phyloP scores from a whole-genome alignment of 2,329 filamentous ascomycete genomes.

The Annulohypoxylon truncatum region DNA sequence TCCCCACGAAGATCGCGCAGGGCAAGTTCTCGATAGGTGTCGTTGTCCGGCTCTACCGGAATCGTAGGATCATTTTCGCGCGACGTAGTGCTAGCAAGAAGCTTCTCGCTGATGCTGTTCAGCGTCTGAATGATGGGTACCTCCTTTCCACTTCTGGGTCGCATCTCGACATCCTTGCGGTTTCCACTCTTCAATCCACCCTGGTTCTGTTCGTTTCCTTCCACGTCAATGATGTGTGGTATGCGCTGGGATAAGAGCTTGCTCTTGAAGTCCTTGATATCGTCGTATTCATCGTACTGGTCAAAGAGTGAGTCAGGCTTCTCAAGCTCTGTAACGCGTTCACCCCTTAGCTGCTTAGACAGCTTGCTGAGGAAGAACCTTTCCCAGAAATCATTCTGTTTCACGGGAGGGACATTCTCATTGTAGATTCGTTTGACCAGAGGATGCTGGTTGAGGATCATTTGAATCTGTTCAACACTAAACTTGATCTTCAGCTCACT shows the following conservation, averaged over 20 bases:
- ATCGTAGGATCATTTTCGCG: slow-evolving; percentile 76
- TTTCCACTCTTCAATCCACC: slow-evolving; percentile 86
- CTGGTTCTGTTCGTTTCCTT: slow-evolving; percentile 94
- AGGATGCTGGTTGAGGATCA: slow-evolving; percentile 94
- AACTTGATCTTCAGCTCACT: slow-evolving; percentile 84
- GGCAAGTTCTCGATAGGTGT: slow-evolving; percentile 78
- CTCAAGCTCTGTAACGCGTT: slow-evolving; percentile 84
- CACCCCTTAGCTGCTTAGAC: slow-evolving; percentile 90
- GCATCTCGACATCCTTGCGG: slow-evolving; percentile 89
- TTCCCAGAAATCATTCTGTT: slow-evolving; percentile 88
- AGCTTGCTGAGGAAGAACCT: slow-evolving; percentile 92
- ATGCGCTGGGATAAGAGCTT: slow-evolving; percentile 73
- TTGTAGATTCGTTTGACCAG: slow-evolving; percentile 91
- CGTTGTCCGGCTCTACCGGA: slow-evolving; percentile 75
- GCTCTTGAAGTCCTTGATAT: slow-evolving; percentile 64
- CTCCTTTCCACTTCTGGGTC: slow-evolving; percentile 74
- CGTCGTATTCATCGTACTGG: slow-evolving; percentile 82
- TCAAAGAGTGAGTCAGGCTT: slow-evolving; percentile 83
- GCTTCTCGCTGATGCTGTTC: slow-evolving; percentile 91
- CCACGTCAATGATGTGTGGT: slow-evolving; percentile 90
- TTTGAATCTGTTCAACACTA: slow-evolving; percentile 89
- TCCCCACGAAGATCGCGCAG: slow-evolving; percentile 84
- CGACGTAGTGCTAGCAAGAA: slow-evolving; percentile 87
- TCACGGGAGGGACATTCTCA: slow-evolving; percentile 86
- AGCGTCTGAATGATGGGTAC: slow-evolving; percentile 89